These are phyloP conservation scores for Trametes versicolor DNA, from an alignment of 1,284 basidiomycete species.

Conservation along the genomic window DNA sequence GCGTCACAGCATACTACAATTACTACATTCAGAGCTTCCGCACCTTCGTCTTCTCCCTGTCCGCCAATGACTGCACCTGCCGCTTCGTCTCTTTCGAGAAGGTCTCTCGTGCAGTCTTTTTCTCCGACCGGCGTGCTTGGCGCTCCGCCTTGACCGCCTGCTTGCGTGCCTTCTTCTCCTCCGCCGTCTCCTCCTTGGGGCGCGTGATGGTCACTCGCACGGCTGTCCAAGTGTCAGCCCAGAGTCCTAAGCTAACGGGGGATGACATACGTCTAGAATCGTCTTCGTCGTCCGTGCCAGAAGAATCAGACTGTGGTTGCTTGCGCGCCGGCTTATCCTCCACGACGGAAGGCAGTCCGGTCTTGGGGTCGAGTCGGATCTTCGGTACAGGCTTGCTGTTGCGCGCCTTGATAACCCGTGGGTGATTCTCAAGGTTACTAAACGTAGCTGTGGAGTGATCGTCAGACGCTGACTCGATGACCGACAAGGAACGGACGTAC, in stretches of 20 bases:
- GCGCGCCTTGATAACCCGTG: constrained; percentile 80
- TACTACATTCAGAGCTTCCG: constrained; percentile 41
- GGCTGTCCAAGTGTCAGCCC: constrained; percentile 37
- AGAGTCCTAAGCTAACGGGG: constrained; percentile 5
- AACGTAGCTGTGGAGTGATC: constrained; percentile 76
- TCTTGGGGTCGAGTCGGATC: constrained; percentile 78
- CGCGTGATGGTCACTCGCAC: constrained; percentile 67
- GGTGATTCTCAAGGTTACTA: constrained; percentile 95
- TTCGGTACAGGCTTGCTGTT: constrained; percentile 63
- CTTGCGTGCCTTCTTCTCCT: constrained; percentile 91
- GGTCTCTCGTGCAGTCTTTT: constrained; percentile 82
- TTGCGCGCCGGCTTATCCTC: constrained; percentile 25
- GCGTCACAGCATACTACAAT: constrained; percentile 16
- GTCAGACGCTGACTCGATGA: neutral
- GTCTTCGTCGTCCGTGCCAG: constrained; percentile 47
- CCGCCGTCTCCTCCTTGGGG: constrained; percentile 81
- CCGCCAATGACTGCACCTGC: constrained; percentile 67
- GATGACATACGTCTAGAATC: constrained; percentile 46
- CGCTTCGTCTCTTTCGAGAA: constrained; percentile 81
- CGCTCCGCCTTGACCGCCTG: constrained; percentile 87
- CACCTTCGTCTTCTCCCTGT: constrained; percentile 51
- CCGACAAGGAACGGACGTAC: constrained; percentile 60
- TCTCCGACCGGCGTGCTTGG: constrained; percentile 79
- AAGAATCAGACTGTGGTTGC: constrained; percentile 19
- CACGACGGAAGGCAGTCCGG: constrained; percentile 75